Evolutionary conservation across 768 basidiomycete species (phyloP).

Genomic region (Agaricus subrufescens): DNA sequence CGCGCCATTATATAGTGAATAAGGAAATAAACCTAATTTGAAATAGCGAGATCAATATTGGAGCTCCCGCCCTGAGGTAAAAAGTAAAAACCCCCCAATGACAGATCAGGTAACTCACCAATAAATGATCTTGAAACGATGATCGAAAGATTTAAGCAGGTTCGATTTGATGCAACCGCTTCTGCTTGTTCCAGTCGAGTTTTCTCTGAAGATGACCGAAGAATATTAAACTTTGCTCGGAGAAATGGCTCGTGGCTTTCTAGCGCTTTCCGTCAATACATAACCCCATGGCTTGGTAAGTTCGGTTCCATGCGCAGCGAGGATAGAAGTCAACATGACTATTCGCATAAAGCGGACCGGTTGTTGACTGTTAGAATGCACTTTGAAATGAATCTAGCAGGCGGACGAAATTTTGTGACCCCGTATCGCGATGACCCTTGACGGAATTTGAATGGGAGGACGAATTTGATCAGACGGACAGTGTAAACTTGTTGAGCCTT

Average conservation of each 20-base stretch:
- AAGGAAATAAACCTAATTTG: slow-evolving; percentile 3
- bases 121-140: slow-evolving; percentile 1
- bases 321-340: too few species aligned
- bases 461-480: background rate
- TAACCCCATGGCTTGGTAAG: too few species aligned
- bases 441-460: too few species aligned
- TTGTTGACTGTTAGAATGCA: too few species aligned
- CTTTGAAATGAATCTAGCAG: too few species aligned
- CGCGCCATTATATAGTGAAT: background rate
- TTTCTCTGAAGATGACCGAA: background rate
- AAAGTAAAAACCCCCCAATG: background rate
- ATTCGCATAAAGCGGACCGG: too few species aligned
- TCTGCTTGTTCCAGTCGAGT: background rate
- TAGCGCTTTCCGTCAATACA: too few species aligned
- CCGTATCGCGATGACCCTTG: slow-evolving; percentile 4
- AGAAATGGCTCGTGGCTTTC: too few species aligned
- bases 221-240: too few species aligned
- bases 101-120: slow-evolving; percentile 1
- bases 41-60: slow-evolving; percentile 2
- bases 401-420: background rate
- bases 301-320: too few species aligned
- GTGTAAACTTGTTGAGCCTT: background rate
- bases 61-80: slow-evolving; percentile 7
- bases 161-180: slow-evolving; percentile 6
- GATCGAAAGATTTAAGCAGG: background rate